Percentiles rank a stretch among this genome's conserved stretches.
Conservation (phyloP, 257 asterid species). For the Echium plantagineum region DNA sequence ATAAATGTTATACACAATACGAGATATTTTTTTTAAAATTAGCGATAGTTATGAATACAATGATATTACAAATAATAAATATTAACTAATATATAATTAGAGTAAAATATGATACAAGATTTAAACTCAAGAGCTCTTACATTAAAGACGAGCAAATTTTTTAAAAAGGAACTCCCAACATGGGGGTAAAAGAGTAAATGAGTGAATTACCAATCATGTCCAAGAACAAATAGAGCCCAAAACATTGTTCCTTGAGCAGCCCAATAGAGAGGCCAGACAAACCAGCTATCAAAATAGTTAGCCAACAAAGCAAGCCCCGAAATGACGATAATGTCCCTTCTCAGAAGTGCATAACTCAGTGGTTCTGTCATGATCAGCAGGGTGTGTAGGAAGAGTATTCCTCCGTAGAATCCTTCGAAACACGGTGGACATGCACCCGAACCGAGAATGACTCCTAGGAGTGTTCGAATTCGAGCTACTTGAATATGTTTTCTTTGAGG, state of each 20-base stretch:
- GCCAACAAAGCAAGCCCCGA: conserved; percentile 15
- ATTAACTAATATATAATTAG: too few relatives aligned
- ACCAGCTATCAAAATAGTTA: conserved; percentile 16
- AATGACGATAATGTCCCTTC: conserved; percentile 19
- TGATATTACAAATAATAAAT: too few relatives aligned
- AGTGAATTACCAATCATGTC: conserved; percentile 30
- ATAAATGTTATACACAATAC: too few relatives aligned
- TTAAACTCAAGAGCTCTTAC: too few relatives aligned
- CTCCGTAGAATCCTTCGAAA: conserved; percentile 56
- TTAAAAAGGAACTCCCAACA: too few relatives aligned
- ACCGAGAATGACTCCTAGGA: conserved; percentile 8
- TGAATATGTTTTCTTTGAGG: conserved; percentile 7
- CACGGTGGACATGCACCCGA: conserved; percentile 33
- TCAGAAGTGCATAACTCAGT: conserved; percentile 6
- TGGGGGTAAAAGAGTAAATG: not conserved
- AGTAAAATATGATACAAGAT: too few relatives aligned
- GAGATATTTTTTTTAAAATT: too few relatives aligned
- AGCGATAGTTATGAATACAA: too few relatives aligned
- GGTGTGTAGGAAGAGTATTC: conserved; percentile 21
- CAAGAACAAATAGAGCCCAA: conserved; percentile 45
- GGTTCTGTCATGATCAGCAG: conserved; percentile 16
- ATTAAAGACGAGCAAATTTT: too few relatives aligned
- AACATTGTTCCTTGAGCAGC: conserved; percentile 39
- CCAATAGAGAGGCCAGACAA: conserved; percentile 32
- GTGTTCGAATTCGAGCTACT: not conserved